These are phyloP conservation scores for Vaccinium vitisidaea DNA, from an alignment of 148 eudicot species.

Conservation along the genomic window DNA sequence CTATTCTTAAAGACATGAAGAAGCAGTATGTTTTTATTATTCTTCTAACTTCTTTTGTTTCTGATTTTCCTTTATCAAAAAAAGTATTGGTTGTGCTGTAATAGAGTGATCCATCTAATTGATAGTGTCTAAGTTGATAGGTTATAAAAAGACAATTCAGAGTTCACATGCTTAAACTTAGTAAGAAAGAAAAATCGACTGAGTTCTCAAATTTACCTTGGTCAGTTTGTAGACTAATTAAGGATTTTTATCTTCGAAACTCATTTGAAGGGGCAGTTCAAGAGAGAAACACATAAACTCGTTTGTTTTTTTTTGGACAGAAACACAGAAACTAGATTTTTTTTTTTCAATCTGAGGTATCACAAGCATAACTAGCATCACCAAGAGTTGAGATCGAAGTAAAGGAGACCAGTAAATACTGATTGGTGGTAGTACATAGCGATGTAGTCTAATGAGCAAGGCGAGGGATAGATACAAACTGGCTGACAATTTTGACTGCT, in stretches of 20 bases:
- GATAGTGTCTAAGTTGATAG: neutral
- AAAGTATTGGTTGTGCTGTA: neutral
- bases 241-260: neutral
- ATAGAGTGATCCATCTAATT: neutral
- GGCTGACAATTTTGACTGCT: neutral
- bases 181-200: neutral
- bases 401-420: neutral
- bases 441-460: neutral
- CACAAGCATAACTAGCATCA: neutral
- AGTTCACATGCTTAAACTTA: neutral
- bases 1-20: conserved; percentile 84
- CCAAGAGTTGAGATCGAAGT: neutral
- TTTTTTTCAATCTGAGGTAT: neutral
- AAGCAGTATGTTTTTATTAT: conserved; percentile 47
- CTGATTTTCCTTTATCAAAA: neutral
- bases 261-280: neutral
- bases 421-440: neutral
- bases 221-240: neutral
- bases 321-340: neutral
- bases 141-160: neutral
- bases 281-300: neutral
- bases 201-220: no score
- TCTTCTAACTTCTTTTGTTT: conserved; percentile 9
- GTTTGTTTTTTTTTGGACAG: neutral
- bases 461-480: neutral